A percentile compares a stretch with the other conserved stretches of the same genome.
Conservation (phyloP, 2,329 filamentous ascomycete species). For the Colletotrichum paranaense region DNA sequence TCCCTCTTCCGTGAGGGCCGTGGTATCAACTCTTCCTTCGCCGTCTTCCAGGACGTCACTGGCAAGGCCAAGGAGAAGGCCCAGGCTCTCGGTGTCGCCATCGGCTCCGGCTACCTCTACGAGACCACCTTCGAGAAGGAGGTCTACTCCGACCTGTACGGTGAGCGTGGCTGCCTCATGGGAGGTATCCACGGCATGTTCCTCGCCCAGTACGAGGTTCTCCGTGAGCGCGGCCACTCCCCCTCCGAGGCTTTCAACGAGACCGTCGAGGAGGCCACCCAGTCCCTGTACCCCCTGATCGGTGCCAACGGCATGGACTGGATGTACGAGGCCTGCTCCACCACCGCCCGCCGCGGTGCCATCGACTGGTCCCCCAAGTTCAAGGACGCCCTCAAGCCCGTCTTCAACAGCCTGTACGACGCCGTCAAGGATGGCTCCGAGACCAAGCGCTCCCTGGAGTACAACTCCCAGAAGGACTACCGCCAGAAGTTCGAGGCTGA, state of each 20-base stretch:
- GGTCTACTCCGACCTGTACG: constrained; percentile 99
- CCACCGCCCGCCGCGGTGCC: constrained; percentile 96
- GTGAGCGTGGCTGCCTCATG: constrained; percentile 99
- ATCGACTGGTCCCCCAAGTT: constrained; percentile 98
- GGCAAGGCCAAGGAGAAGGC: constrained; percentile 99
- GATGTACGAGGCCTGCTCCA: constrained; percentile 99
- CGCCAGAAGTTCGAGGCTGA: constrained; percentile 97
- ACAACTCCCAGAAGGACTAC: constrained; percentile 97
- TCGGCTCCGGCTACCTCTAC: constrained; percentile 98
- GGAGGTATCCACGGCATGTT: constrained; percentile 99
- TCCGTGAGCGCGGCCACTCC: constrained; percentile 97
- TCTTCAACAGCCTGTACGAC: constrained; percentile 98
- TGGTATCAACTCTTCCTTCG: constrained; percentile 99
- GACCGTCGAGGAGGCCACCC: constrained; percentile 99
- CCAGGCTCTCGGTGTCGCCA: constrained; percentile 93
- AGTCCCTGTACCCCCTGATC: constrained; percentile 97
- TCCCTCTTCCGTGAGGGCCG: constrained; percentile 99
- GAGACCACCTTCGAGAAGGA: constrained; percentile 99
- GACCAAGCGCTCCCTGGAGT: constrained; percentile 96
- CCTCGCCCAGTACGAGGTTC: constrained; percentile 99
- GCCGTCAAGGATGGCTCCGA: constrained; percentile 90
- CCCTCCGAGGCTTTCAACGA: constrained; percentile 99
- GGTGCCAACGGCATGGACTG: constrained; percentile 99
- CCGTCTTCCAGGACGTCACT: constrained; percentile 98
- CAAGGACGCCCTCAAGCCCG: constrained; percentile 98